Percentiles rank a stretch among this genome's conserved stretches.
phyloP scores from a whole-genome alignment of 163 green algal genomes.

The Scenedesmus sp. region DNA sequence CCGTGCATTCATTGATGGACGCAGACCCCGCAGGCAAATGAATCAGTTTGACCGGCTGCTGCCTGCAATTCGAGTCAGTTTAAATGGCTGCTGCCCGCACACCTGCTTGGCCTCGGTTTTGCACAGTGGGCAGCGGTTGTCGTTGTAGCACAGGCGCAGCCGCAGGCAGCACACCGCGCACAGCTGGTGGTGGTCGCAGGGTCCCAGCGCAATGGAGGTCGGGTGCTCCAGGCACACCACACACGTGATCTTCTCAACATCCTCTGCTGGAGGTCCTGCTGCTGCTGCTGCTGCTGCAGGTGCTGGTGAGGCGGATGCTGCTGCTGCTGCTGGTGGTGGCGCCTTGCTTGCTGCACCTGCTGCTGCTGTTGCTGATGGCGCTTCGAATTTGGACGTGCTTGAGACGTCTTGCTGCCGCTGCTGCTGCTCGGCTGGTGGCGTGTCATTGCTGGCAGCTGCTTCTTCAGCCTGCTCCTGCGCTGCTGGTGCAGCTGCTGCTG shows the following conservation, averaged over 20 bases:
- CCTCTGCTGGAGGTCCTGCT: constrained; percentile 20
- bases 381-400: too few species aligned
- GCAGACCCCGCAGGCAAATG: neutral
- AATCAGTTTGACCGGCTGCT: neutral
- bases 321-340: neutral
- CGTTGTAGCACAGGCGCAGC: constrained; percentile 75
- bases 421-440: neutral
- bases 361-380: neutral
- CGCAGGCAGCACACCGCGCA: constrained; percentile 79
- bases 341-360: neutral
- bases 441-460: neutral
- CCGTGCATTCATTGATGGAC: neutral
- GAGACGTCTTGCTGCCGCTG: constrained; percentile 34
- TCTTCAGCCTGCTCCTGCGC: neutral
- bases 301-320: too few species aligned
- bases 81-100: neutral
- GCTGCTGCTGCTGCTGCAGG: constrained; percentile 20
- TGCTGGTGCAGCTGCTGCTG: neutral
- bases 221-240: constrained; percentile 56
- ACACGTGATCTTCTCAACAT: constrained; percentile 32
- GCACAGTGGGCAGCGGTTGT: constrained; percentile 79
- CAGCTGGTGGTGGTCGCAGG: constrained; percentile 71
- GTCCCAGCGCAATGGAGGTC: constrained; percentile 64
- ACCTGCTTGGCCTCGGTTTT: constrained; percentile 63
- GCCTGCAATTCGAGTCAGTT: neutral